Conservation (phyloP, 1,284 basidiomycete species). For the Leccinum pachyderme region DNA sequence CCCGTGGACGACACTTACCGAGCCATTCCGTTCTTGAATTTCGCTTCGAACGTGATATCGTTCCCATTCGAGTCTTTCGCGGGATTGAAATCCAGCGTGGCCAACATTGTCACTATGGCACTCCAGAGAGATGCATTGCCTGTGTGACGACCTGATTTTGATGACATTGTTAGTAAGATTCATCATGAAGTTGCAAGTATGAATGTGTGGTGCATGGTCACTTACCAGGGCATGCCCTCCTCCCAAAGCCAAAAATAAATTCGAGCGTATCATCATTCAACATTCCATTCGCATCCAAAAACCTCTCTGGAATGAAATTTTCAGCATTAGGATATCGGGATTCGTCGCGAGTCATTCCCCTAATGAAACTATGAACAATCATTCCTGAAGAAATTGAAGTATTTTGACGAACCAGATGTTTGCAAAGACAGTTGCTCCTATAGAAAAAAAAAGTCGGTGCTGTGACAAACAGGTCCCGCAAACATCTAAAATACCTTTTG, state of each 20-base stretch:
- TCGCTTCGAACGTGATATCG: constrained; percentile 16
- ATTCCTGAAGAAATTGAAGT: not conserved
- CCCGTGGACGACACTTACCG: constrained; percentile 10
- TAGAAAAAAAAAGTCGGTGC: not conserved
- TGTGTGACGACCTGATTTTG: constrained; percentile 15
- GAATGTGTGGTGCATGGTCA: not conserved
- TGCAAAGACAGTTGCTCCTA: constrained; percentile 19
- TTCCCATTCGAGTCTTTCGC: constrained; percentile 18
- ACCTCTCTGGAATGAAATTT: constrained; percentile 25
- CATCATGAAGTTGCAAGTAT: not conserved
- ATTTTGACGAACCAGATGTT: constrained; percentile 22
- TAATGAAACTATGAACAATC: constrained; percentile 5
- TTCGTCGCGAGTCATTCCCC: constrained; percentile 30
- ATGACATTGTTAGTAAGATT: not conserved
- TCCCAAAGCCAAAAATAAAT: constrained; percentile 28
- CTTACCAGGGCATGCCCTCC: constrained; percentile 23
- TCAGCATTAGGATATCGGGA: constrained; percentile 20
- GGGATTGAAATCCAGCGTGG: constrained; percentile 22
- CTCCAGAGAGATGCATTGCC: constrained; percentile 22
- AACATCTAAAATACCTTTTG: constrained; percentile 21
- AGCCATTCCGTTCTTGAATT: constrained; percentile 9
- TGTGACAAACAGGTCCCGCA: not conserved
- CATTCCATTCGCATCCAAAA: constrained; percentile 17
- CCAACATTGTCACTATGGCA: constrained; percentile 24
- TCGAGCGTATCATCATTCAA: constrained; percentile 17